Evolutionary conservation across 2,329 filamentous ascomycete species (phyloP).

Genomic region (Hypoxylon sp.): DNA sequence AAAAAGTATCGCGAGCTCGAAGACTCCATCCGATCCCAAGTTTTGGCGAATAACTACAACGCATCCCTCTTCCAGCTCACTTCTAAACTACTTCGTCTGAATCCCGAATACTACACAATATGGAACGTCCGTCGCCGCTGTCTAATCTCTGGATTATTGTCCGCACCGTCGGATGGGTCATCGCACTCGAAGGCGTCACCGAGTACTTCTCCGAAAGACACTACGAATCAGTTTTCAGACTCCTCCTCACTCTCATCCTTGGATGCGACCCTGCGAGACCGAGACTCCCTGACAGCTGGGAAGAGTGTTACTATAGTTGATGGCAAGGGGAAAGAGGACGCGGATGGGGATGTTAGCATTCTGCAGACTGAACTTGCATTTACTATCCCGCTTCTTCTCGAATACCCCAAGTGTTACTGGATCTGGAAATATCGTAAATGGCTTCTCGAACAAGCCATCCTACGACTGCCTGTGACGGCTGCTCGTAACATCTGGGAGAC

Average conservation of each 20-base stretch:
- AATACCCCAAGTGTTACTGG: conserved; percentile 98
- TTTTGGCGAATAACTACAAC: conserved; percentile 61
- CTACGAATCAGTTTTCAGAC: conserved; percentile 74
- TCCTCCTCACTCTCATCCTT: conserved; percentile 69
- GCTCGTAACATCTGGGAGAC: conserved; percentile 83
- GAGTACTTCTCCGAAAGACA: conserved; percentile 68
- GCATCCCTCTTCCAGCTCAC: conserved; percentile 76
- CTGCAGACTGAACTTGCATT: conserved; percentile 84
- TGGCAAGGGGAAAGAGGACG: conserved; percentile 48
- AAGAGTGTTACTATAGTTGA: conserved; percentile 67
- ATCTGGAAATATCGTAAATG: conserved; percentile 97
- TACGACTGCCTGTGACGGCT: conserved; percentile 68
- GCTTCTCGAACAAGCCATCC: conserved; percentile 81
- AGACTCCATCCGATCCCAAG: conserved; percentile 75
- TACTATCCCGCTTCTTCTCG: conserved; percentile 84
- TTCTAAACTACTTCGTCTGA: conserved; percentile 79
- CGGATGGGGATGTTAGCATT: conserved; percentile 60
- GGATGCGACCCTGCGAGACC: conserved; percentile 66
- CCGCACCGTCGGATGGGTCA: conserved; percentile 61
- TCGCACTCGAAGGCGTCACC: conserved; percentile 69
- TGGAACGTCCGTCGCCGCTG: conserved; percentile 89
- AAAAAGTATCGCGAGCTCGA: conserved; percentile 81
- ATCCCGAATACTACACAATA: conserved; percentile 91
- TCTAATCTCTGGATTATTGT: conserved; percentile 72
- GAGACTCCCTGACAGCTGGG: conserved; percentile 67